Conservation (phyloP, 2,329 filamentous ascomycete genomes). For the Furcasterigmium sp. region DNA sequence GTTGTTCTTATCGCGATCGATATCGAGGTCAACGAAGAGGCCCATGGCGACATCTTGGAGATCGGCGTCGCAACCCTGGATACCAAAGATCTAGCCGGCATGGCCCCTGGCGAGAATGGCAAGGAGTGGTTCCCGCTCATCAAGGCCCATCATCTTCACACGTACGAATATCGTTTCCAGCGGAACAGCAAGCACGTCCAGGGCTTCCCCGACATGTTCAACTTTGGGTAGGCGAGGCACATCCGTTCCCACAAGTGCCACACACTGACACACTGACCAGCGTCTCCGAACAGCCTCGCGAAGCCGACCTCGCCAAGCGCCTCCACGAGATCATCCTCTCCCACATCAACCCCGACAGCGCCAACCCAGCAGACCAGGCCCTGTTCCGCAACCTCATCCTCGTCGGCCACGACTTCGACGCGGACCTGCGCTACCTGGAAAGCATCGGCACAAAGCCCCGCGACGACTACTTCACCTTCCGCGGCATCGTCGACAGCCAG, state of each 20-base stretch:
- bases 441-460: constrained; percentile 54
- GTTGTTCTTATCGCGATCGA: constrained; percentile 72
- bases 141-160: constrained; percentile 68
- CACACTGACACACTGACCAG: constrained; percentile 20
- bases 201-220: constrained; percentile 69
- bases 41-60: constrained; percentile 68
- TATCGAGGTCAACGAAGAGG: constrained; percentile 72
- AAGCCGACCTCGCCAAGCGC: constrained; percentile 23
- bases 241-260: not conserved
- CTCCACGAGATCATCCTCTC: constrained; percentile 26
- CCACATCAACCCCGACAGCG: not conserved
- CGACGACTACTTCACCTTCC: constrained; percentile 44
- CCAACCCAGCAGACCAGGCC: constrained; percentile 2
- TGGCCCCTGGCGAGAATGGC: constrained; percentile 57
- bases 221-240: constrained; percentile 60
- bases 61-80: constrained; percentile 81
- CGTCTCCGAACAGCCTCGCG: constrained; percentile 32
- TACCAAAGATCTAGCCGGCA: constrained; percentile 46
- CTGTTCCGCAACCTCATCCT: constrained; percentile 56
- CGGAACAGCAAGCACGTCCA: constrained; percentile 63
- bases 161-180: constrained; percentile 62
- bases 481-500: constrained; percentile 69
- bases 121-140: constrained; percentile 64
- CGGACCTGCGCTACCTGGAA: constrained; percentile 47
- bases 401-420: constrained; percentile 67